Evolutionary conservation across 306 rosid genomes (phyloP).

Genomic region (Dalbergia cultrata): DNA sequence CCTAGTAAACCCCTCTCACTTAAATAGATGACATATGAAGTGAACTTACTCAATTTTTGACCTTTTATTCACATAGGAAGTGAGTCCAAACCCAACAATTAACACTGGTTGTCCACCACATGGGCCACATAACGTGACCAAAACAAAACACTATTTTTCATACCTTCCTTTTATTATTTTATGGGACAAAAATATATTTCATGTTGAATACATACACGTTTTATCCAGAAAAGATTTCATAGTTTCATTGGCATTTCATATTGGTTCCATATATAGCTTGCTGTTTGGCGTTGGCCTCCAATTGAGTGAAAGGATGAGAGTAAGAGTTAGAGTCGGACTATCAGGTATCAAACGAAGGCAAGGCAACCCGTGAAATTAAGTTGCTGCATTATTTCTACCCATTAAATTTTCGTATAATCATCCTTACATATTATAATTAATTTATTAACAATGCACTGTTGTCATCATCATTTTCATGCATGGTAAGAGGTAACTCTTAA

Average conservation of each 20-base stretch:
- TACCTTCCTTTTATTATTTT: neutral
- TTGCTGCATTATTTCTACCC: neutral
- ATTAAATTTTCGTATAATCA: neutral
- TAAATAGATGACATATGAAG: no score
- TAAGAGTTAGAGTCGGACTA: neutral
- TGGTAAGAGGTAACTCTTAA: neutral
- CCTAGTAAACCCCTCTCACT: no score
- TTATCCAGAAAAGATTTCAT: neutral
- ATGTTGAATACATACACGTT: neutral
- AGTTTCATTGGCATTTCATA: neutral
- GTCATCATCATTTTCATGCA: slow-evolving; percentile 23
- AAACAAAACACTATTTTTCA: slow-evolving; percentile 24
- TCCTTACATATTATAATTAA: neutral
- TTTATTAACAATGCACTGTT: neutral
- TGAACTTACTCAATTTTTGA: no score
- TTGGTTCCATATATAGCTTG: neutral
- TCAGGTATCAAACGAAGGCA: neutral
- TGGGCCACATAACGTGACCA: slow-evolving; percentile 34
- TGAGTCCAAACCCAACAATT: no score
- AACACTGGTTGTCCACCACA: slow-evolving; percentile 41
- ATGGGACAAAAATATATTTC: neutral
- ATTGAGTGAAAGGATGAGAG: neutral
- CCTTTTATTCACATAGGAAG: no score
- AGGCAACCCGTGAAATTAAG: slow-evolving; percentile 1
- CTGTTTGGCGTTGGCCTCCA: slow-evolving; percentile 34